phyloP scores from a whole-genome alignment of 495 filamentous ascomycete genomes.

The Penicillium lividum region DNA sequence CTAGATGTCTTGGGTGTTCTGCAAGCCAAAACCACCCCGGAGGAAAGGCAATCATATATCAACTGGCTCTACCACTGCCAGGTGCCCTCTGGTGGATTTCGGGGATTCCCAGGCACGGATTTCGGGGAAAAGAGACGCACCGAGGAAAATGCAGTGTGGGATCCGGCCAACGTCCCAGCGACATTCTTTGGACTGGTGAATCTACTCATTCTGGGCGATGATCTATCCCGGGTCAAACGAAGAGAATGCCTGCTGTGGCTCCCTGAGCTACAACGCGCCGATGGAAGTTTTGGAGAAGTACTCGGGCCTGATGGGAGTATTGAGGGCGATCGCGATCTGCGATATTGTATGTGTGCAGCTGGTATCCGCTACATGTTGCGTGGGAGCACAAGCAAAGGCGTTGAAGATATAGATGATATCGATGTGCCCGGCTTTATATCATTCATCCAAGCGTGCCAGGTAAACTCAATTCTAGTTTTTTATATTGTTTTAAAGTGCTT shows the following conservation, averaged over 20 bases:
- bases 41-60: constrained; percentile 61
- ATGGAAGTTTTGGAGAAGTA: constrained; percentile 92
- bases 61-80: constrained; percentile 78
- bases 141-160: constrained; percentile 58
- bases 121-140: constrained; percentile 48
- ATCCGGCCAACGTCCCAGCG: constrained; percentile 80
- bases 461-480: constrained; percentile 34
- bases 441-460: constrained; percentile 72
- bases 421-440: constrained; percentile 65
- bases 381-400: constrained; percentile 52
- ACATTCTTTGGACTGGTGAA: constrained; percentile 84
- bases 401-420: constrained; percentile 69
- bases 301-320: constrained; percentile 60
- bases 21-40: constrained; percentile 51
- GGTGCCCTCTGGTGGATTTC: constrained; percentile 74
- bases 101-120: constrained; percentile 71
- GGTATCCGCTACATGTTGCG: constrained; percentile 81
- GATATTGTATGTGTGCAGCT: constrained; percentile 82
- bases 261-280: constrained; percentile 69
- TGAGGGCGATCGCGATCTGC: constrained; percentile 77
- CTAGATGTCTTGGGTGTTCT: constrained; percentile 75
- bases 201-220: constrained; percentile 73
- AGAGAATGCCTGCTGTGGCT: constrained; percentile 72
- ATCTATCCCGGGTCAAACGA: constrained; percentile 66
- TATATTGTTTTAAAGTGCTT: constrained; percentile 3